Evolutionary conservation across 106 monocot species (phyloP).

Genomic region (Apostasia ramifera): DNA sequence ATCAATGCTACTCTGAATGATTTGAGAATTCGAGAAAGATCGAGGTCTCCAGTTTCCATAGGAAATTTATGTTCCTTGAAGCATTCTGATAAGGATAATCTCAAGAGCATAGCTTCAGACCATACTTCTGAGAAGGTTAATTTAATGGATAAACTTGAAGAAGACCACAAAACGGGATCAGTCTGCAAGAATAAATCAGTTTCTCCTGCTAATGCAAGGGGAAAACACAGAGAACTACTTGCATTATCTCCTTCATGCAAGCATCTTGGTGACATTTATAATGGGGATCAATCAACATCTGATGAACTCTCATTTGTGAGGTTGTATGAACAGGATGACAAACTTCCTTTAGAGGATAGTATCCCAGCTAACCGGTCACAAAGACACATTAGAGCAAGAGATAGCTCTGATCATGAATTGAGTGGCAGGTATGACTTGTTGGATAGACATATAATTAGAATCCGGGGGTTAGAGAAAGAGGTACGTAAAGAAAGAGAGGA

Average conservation of each 20-base stretch:
- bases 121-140: slow-evolving; percentile 14
- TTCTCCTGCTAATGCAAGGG: slow-evolving; percentile 18
- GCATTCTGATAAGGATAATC: slow-evolving; percentile 18
- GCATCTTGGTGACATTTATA: slow-evolving; percentile 8
- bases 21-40: slow-evolving; percentile 12
- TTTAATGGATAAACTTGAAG: slow-evolving; percentile 3
- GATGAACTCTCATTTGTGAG: slow-evolving; percentile 15
- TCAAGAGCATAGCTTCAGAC: slow-evolving; percentile 3
- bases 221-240: slow-evolving; percentile 3
- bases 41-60: slow-evolving; percentile 24
- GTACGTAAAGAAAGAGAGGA: slow-evolving; percentile 14
- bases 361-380: slow-evolving; percentile 1
- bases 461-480: slow-evolving; percentile 13
- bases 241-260: slow-evolving; percentile 22
- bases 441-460: slow-evolving; percentile 16
- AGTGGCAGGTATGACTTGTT: slow-evolving; percentile 5
- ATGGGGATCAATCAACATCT: slow-evolving; percentile 26
- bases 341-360: slow-evolving; percentile 3
- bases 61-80: slow-evolving; percentile 14
- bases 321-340: slow-evolving; percentile 4
- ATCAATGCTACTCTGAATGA: slow-evolving; percentile 2
- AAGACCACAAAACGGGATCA: slow-evolving; percentile 2
- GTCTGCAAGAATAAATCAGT: slow-evolving; percentile 12
- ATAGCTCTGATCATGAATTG: slow-evolving; percentile 11
- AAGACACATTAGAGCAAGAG: neutral